Percentiles rank a stretch among this genome's conserved stretches.
Conservation (phyloP, 768 basidiomycete species). For the Kwoniella heveanensis region DNA sequence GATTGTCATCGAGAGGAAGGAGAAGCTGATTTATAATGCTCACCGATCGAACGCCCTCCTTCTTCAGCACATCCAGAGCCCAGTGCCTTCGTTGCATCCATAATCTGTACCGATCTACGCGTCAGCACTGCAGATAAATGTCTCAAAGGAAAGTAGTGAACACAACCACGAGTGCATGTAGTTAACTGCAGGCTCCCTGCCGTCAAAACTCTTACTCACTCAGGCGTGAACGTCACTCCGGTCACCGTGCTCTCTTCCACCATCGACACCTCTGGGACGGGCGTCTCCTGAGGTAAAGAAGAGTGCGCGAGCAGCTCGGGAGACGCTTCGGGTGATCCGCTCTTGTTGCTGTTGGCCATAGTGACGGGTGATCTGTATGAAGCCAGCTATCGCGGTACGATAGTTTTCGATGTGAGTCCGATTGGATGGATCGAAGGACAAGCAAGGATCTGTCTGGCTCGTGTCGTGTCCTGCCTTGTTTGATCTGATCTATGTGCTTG, state of each 20-base stretch:
- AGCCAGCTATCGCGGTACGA: too few species aligned
- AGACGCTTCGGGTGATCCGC: constrained; percentile 15
- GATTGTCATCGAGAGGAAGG: too few species aligned
- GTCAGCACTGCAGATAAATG: too few species aligned
- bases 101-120: constrained; percentile 28
- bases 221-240: constrained; percentile 51
- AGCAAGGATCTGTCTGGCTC: too few species aligned
- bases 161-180: too few species aligned
- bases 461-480: too few species aligned
- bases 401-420: too few species aligned
- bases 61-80: constrained; percentile 51
- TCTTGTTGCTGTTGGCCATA: not conserved
- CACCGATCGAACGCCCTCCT: constrained; percentile 48
- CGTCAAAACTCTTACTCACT: constrained; percentile 43
- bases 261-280: constrained; percentile 46
- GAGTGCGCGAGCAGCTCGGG: constrained; percentile 31
- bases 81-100: constrained; percentile 53
- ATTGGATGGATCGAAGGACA: too few species aligned
- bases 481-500: too few species aligned
- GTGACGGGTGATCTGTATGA: too few species aligned
- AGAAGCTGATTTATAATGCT: too few species aligned
- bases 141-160: not conserved
- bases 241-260: constrained; percentile 51
- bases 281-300: constrained; percentile 24
- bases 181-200: too few species aligned